A percentile compares a stretch with the other conserved stretches of the same genome.
phyloP scores from a whole-genome alignment of 2,329 filamentous ascomycete genomes.

The Grosmannia serpens region DNA sequence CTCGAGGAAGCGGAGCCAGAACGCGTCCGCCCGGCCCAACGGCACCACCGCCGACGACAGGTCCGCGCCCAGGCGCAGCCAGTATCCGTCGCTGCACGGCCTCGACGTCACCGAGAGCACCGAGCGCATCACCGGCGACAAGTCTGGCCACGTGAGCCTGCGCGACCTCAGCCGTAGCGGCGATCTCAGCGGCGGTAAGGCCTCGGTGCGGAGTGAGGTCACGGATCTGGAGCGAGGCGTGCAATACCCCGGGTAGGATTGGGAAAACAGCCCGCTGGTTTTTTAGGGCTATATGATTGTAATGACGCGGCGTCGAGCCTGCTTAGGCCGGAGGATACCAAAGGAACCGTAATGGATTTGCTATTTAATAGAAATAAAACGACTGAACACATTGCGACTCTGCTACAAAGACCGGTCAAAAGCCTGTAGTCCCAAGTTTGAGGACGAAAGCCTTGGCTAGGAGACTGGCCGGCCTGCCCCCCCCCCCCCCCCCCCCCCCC shows the following conservation, averaged over 20 bases:
- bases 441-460: too few species aligned
- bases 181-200: background rate
- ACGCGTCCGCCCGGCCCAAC: background rate
- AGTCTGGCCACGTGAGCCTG: background rate
- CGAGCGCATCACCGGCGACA: conserved; percentile 6
- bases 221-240: background rate
- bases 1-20: background rate
- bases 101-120: conserved; percentile 4
- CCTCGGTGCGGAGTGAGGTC: background rate
- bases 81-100: background rate
- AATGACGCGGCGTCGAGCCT: background rate
- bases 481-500: too few species aligned
- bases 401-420: too few species aligned
- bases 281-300: background rate
- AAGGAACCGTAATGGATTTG: background rate
- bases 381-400: too few species aligned
- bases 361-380: background rate
- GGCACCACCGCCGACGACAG: background rate
- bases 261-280: background rate
- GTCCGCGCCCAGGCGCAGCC: background rate
- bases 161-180: background rate
- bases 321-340: background rate
- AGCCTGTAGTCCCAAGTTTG: too few species aligned
- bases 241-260: background rate
- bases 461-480: too few species aligned